Conservation (phyloP, 1,284 basidiomycete genomes). For the Schizophyllum amplum region DNA sequence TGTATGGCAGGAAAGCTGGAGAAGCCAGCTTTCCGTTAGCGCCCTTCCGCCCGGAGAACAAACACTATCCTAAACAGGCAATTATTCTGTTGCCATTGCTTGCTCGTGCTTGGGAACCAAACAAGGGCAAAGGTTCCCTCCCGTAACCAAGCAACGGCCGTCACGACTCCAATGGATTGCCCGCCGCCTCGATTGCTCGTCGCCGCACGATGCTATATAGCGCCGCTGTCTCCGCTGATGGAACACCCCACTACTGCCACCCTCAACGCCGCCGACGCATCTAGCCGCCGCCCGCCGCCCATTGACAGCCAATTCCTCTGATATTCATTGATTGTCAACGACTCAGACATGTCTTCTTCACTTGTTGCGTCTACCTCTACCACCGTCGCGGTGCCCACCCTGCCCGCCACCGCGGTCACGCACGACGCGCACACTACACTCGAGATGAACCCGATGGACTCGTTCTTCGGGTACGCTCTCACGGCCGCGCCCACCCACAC, state of each 20-base stretch:
- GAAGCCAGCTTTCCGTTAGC: no score
- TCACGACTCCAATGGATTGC: background rate
- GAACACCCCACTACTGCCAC: background rate
- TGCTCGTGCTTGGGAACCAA: background rate
- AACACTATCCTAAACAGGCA: background rate
- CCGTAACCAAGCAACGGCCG: background rate
- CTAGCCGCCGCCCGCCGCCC: background rate
- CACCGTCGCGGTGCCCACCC: background rate
- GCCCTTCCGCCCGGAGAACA: no score
- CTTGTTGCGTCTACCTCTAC: background rate
- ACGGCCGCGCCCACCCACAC: slow-evolving; percentile 10
- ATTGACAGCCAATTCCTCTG: background rate
- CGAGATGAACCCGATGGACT: slow-evolving; percentile 9
- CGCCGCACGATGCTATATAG: background rate
- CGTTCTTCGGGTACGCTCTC: slow-evolving; percentile 13
- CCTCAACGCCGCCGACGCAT: background rate
- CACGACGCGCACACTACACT: slow-evolving; percentile 2
- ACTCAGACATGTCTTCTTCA: background rate
- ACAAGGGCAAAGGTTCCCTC: background rate
- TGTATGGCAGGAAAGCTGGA: no score
- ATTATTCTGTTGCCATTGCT: background rate
- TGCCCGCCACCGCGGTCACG: slow-evolving; percentile 8
- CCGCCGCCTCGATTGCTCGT: background rate
- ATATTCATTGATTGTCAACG: background rate
- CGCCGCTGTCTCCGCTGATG: background rate